Conservation (phyloP, 306 rosid species). For the Acacia crassicarpa region DNA sequence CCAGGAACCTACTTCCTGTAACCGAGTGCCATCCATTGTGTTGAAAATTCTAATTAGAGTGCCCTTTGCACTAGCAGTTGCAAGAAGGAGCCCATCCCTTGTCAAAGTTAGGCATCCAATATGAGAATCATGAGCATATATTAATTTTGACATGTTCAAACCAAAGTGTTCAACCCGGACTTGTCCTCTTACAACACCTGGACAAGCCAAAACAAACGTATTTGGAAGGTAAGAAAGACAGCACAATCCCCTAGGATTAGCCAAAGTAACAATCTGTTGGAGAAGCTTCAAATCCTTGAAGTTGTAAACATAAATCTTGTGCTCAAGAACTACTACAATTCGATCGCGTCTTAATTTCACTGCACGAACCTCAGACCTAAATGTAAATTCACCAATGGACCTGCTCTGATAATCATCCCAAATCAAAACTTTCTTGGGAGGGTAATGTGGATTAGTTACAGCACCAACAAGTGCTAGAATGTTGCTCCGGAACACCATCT, state of each 20-base stretch:
- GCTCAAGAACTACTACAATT: constrained; percentile 87
- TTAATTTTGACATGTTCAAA: constrained; percentile 67
- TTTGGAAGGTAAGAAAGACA: constrained; percentile 75
- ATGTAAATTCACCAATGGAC: constrained; percentile 83
- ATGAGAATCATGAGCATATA: constrained; percentile 82
- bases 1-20: constrained; percentile 77
- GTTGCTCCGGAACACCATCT: constrained; percentile 89
- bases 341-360: constrained; percentile 85
- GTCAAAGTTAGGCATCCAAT: constrained; percentile 83
- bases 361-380: constrained; percentile 81
- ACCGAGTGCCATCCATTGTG: constrained; percentile 87
- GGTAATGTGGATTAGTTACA: constrained; percentile 68
- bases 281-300: constrained; percentile 85
- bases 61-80: constrained; percentile 93
- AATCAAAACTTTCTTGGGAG: constrained; percentile 88
- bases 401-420: constrained; percentile 96
- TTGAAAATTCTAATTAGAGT: constrained; percentile 94
- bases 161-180: constrained; percentile 91
- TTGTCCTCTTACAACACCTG: constrained; percentile 75
- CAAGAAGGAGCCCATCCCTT: constrained; percentile 94
- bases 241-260: constrained; percentile 88
- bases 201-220: constrained; percentile 92
- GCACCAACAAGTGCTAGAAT: constrained; percentile 93
- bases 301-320: constrained; percentile 83
- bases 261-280: constrained; percentile 83